These are phyloP conservation scores for Aspergillus sp. DNA, from an alignment of 2,329 filamentous ascomycete genomes.

Conservation along the genomic window DNA sequence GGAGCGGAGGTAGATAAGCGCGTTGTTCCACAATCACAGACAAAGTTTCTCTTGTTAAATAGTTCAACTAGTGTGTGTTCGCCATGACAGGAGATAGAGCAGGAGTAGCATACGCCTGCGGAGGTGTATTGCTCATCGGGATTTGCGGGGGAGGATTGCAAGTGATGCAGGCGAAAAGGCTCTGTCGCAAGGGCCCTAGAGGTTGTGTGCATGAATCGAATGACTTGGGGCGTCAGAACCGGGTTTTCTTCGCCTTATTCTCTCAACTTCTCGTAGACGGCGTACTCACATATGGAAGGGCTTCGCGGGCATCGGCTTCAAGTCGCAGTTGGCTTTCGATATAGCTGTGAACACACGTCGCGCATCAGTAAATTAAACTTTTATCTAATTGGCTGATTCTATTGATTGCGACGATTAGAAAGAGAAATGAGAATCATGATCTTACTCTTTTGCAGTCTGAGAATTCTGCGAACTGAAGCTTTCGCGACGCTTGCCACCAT, in stretches of 20 bases:
- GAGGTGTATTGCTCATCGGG: constrained; percentile 60
- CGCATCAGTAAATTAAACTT: not conserved
- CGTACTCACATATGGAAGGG: constrained; percentile 74
- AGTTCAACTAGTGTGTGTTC: constrained; percentile 93
- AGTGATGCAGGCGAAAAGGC: constrained; percentile 85
- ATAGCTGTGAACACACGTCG: constrained; percentile 52
- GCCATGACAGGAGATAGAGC: constrained; percentile 93
- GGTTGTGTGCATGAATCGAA: constrained; percentile 89
- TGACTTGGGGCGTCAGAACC: constrained; percentile 52
- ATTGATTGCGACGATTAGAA: too few relatives aligned
- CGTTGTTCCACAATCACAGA: constrained; percentile 91
- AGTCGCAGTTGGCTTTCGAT: constrained; percentile 84
- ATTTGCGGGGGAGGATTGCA: constrained; percentile 76
- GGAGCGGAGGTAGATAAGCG: constrained; percentile 66
- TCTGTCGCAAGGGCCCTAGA: constrained; percentile 83
- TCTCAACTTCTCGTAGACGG: not conserved
- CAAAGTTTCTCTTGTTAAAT: constrained; percentile 91
- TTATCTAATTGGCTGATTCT: too few relatives aligned
- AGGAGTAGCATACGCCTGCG: constrained; percentile 92
- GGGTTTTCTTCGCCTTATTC: constrained; percentile 1
- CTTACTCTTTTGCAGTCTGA: constrained; percentile 68
- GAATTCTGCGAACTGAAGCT: constrained; percentile 53
- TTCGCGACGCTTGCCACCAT: constrained; percentile 23
- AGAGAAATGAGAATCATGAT: not conserved
- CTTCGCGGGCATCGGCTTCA: constrained; percentile 91